Base-by-base conservation (phyloP, 768 basidiomycete genomes). In the Tulasnella sp. region DNA sequence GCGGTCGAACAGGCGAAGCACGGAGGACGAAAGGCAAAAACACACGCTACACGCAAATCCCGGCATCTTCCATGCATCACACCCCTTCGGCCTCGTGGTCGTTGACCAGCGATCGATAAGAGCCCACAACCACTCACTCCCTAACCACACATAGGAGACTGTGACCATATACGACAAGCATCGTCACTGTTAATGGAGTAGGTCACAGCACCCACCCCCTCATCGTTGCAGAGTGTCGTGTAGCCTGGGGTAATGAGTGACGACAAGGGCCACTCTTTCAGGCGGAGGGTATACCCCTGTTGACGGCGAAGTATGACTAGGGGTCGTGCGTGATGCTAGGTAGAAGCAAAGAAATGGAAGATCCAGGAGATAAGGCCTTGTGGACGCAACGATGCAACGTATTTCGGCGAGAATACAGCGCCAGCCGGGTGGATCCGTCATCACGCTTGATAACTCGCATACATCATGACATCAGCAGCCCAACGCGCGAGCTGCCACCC, bases 11-110 rank as follows among this genome's bases (percentile, higher is more conserved):
- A 69, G 64, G 64, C 64, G 64, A 69, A 37, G 64, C 28, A 37
- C 64, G 64, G 64, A 69, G 34, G 64, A 69, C 64, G 64, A 69
- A 69, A 69, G 64, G 64, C 64, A 69, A 69, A 64, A 69, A 69
- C 64, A 37, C 64, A 69, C 64, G 64, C 64, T 69, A 37, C 31
- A 69, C 64, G 64, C 34, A 28, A 69, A 37, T 69, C 64, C 64
- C 64, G 64, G 64, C 64, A 69, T 69, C 64, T 69, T 69, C 64
- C 60, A 64, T 64, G 31, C 14, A 31, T 31, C 60, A 14, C 60
- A 50, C 50, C 50, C 60, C 34, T 28, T 20, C 64, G 24, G 64
- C 64, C 64, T 69, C 64, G 64, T 69, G 64, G 64, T 28, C 64
- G 64, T 69, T 28, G 28, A 69, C 64, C 64, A 69, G 6, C 64